phyloP scores from a whole-genome alignment of 306 rosid genomes.

The Cucumis sativus region DNA sequence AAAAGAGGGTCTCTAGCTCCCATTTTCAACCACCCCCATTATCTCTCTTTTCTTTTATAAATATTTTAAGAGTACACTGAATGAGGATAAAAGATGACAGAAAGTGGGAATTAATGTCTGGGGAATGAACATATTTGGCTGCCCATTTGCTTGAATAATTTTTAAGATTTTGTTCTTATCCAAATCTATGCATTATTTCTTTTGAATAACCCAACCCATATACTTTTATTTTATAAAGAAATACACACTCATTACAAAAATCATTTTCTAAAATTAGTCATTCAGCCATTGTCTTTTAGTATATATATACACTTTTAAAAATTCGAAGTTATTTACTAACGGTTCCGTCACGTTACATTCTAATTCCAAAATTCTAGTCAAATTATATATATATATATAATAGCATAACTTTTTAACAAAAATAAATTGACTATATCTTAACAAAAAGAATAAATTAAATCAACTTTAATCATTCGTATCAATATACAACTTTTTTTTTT shows the following conservation, averaged over 20 bases:
- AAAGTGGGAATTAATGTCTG: background rate
- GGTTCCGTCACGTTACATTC: background rate
- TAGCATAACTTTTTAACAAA: background rate
- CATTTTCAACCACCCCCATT: background rate
- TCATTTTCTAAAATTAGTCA: too few relatives aligned
- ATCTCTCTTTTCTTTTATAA: background rate
- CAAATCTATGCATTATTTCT: background rate
- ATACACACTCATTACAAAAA: background rate
- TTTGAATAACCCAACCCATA: background rate
- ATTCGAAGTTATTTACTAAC: background rate
- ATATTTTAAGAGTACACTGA: background rate
- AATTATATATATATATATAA: background rate
- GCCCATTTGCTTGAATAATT: background rate
- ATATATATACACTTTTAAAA: background rate
- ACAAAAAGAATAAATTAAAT: background rate
- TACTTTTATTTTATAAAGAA: background rate
- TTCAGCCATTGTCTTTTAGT: too few relatives aligned
- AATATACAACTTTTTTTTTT: too few relatives aligned
- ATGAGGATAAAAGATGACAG: background rate
- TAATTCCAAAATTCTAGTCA: background rate
- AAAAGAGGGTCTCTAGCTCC: background rate
- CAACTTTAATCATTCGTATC: background rate
- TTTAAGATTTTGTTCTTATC: background rate
- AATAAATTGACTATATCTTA: background rate
- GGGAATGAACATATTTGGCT: constrained; percentile 4